Evolutionary conservation across 768 basidiomycete genomes (phyloP), one percentile per base, ranked within the genome.

Genomic region (Mycena belliarum): DNA sequence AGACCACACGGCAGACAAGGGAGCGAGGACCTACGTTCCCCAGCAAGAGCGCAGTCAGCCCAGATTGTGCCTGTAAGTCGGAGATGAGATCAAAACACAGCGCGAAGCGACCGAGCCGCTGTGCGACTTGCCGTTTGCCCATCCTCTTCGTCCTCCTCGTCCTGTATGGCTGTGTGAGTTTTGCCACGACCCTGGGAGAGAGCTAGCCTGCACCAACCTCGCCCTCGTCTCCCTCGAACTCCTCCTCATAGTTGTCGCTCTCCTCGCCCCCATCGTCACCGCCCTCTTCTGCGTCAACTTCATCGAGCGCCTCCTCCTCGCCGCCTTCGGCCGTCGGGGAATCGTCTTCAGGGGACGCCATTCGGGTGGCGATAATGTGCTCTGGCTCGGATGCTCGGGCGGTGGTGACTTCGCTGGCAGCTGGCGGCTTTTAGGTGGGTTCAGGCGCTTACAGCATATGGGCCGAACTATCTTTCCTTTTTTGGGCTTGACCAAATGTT

Each of bases 21-120:
- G 15, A 9, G 16, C 28, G 15, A 24, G n/a, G 28, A 66, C 69
- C 29, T 59, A 73, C 72, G 48, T 71, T 68, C 29, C 59, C 70
- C 42, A 73, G 49, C 46, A 73, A 64, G 33, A 73, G 67, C 40
- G 69, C 66, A 14, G 72, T 73, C 48, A 73, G 59, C 16, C 63
- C 62, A 12, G 47, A 46, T 37, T 66, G 56, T 25, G 48, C 55
- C 66, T 68, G 37, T 20, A 16, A 12, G 35, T n/a, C 37, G 42
- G 49, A 29, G 16, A 14, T 26, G 21, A 45, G 45, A 23, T n/a
- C 8, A 37, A 21, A 43, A 58, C 21, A 6, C 7, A 6, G 40
- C 25, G 21, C 28, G n/a, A 25, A 35, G 56, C 49, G 41, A 47
- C 23, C 47, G n/a, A 29, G 12, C n/a, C n/a, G n/a, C n/a, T n/a